Conservation (phyloP, 345 rosid genomes). For the Trapa bicornis region DNA sequence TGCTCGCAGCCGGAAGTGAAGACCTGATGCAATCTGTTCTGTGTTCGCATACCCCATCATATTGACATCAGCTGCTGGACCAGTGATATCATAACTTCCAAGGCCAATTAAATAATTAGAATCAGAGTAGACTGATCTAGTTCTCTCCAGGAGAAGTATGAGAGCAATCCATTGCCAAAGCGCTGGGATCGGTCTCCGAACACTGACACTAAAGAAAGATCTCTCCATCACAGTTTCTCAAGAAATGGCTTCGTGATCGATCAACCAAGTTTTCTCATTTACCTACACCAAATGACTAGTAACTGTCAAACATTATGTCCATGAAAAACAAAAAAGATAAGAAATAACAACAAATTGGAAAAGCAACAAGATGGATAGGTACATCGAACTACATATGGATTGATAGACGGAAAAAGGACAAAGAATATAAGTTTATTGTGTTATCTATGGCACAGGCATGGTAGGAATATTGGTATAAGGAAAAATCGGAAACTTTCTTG, state of each 20-base stretch:
- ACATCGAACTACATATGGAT: background rate
- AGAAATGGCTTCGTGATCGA: conserved; percentile 8
- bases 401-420: background rate
- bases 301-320: background rate
- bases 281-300: conserved; percentile 17
- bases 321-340: background rate
- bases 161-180: conserved; percentile 33
- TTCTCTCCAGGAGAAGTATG: conserved; percentile 21
- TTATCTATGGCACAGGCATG: background rate
- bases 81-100: conserved; percentile 97
- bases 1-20: conserved; percentile 89
- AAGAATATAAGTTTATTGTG: background rate
- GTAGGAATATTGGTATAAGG: background rate
- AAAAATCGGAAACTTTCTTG: too few species aligned
- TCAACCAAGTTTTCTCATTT: conserved; percentile 26
- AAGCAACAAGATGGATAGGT: background rate
- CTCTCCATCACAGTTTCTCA: conserved; percentile 27
- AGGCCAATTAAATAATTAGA: conserved; percentile 70
- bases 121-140: conserved; percentile 22
- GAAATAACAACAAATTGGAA: background rate
- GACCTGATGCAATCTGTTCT: conserved; percentile 69
- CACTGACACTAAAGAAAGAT: conserved; percentile 6
- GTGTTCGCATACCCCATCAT: conserved; percentile 95
- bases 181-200: conserved; percentile 12
- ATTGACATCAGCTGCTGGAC: conserved; percentile 96